Percentiles rank a stretch among this genome's conserved stretches.
These are phyloP conservation scores for Cyberlindnera bimundalis DNA, from an alignment of 805 yeast genomes.

Conservation along the genomic window DNA sequence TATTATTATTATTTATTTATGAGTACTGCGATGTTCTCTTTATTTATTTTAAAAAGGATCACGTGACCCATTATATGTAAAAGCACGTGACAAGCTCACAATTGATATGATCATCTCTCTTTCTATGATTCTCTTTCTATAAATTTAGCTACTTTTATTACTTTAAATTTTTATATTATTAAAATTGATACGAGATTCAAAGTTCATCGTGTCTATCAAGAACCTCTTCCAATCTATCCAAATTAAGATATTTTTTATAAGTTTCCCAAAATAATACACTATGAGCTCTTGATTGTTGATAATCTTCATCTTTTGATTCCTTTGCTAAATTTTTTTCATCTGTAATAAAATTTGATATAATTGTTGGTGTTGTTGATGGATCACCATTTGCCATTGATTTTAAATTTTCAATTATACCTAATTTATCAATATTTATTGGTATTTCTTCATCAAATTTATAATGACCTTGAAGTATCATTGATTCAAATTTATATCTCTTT, in stretches of 20 bases:
- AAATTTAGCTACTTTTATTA: too few species aligned
- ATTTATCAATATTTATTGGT: conserved; percentile 8
- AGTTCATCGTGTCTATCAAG: conserved; percentile 12
- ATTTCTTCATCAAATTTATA: too few species aligned
- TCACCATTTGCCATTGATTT: conserved; percentile 2
- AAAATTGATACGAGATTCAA: too few species aligned
- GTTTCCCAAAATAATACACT: conserved; percentile 11
- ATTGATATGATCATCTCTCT: too few species aligned
- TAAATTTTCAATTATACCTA: conserved; percentile 5
- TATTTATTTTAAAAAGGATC: too few species aligned
- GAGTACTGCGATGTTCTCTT: too few species aligned
- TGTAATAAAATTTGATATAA: not conserved
- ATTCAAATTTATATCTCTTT: conserved; percentile 7
- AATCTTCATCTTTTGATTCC: conserved; percentile 1
- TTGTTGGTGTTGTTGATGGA: not conserved
- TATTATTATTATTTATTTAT: too few species aligned
- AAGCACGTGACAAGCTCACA: too few species aligned
- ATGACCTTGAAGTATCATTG: conserved; percentile 11
- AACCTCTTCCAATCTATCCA: conserved; percentile 11
- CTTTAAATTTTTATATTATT: too few species aligned
- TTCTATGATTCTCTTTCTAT: too few species aligned
- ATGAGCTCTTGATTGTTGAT: conserved; percentile 8
- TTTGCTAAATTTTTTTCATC: conserved; percentile 10
- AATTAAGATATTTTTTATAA: conserved; percentile 5
- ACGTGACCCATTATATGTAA: too few species aligned